Evolutionary conservation across 768 basidiomycete species (phyloP).

Genomic region (Austroboletus eburneus): DNA sequence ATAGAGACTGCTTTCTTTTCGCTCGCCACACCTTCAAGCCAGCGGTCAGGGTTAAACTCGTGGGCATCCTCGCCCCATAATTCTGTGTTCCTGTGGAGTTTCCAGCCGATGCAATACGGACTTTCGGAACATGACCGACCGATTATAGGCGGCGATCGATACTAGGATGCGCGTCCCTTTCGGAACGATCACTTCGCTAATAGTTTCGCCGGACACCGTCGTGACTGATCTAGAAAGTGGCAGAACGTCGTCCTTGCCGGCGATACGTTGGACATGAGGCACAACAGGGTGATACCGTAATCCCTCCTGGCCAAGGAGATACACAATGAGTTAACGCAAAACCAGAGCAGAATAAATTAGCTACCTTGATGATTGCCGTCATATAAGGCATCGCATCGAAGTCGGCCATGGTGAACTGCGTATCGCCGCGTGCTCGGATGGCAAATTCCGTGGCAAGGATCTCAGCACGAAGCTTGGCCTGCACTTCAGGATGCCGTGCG

Average conservation of each 20-base stretch:
- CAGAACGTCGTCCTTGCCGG: constrained; percentile 52
- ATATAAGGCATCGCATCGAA: constrained; percentile 51
- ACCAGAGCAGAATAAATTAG: background rate
- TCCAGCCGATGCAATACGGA: too few species aligned
- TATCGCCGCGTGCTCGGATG: constrained; percentile 10
- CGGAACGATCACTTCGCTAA: constrained; percentile 44
- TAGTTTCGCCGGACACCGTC: constrained; percentile 40
- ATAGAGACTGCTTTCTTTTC: constrained; percentile 19
- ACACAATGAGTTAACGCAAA: constrained; percentile 14
- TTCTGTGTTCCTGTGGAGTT: constrained; percentile 20
- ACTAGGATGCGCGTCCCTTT: constrained; percentile 49
- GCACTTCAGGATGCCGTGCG: constrained; percentile 52
- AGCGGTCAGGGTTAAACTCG: constrained; percentile 31
- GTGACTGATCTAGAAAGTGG: constrained; percentile 54
- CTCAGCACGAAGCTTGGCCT: constrained; percentile 51
- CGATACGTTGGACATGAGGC: constrained; percentile 48
- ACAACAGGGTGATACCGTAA: constrained; percentile 48
- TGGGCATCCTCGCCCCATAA: constrained; percentile 32
- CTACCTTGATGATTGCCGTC: constrained; percentile 32
- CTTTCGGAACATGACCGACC: constrained; percentile 28
- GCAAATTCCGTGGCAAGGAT: constrained; percentile 9
- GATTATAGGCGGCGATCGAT: constrained; percentile 54
- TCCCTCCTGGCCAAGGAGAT: constrained; percentile 34
- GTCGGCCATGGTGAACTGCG: constrained; percentile 32
- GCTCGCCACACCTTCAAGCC: constrained; percentile 18